These are phyloP conservation scores for Massarina eburnea DNA, from an alignment of 2,329 filamentous ascomycete genomes.

Conservation along the genomic window DNA sequence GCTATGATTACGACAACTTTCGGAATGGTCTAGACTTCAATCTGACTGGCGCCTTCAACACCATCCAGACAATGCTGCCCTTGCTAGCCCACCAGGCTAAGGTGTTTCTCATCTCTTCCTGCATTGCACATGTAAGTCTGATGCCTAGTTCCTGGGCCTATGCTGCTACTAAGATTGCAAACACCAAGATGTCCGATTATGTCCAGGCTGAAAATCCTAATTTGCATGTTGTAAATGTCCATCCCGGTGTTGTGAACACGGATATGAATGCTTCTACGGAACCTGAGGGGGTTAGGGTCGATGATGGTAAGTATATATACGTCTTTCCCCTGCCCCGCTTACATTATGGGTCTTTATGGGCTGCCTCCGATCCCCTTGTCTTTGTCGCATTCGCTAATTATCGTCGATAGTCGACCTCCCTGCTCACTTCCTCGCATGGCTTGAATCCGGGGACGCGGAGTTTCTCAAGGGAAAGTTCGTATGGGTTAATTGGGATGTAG, in stretches of 20 bases:
- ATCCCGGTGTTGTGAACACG: conserved; percentile 37
- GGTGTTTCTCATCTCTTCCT: conserved; percentile 41
- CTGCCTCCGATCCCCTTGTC: conserved; percentile 2
- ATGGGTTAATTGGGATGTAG: conserved; percentile 32
- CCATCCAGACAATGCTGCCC: conserved; percentile 41
- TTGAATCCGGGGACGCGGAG: conserved; percentile 20
- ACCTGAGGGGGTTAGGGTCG: conserved; percentile 13
- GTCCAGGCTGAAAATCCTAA: conserved; percentile 11
- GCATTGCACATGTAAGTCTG: conserved; percentile 11
- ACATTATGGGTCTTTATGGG: conserved; percentile 5
- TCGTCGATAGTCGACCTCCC: conserved; percentile 20
- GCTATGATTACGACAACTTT: conserved; percentile 36
- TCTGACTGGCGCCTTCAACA: conserved; percentile 35
- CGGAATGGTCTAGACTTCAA: conserved; percentile 40
- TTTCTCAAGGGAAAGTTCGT: conserved; percentile 22
- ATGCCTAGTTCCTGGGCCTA: conserved; percentile 11
- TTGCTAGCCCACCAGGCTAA: conserved; percentile 34
- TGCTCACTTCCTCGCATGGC: conserved; percentile 34
- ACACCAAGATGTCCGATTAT: conserved; percentile 34
- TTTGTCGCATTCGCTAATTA: conserved; percentile 6
- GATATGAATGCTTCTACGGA: conserved; percentile 24
- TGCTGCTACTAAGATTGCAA: conserved; percentile 27
- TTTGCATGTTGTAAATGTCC: conserved; percentile 32
- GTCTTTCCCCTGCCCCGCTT: background rate
- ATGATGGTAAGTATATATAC: conserved; percentile 13